These are phyloP conservation scores for Aquilaria agallochum DNA, from an alignment of 441 rosid genomes.

Conservation along the genomic window DNA sequence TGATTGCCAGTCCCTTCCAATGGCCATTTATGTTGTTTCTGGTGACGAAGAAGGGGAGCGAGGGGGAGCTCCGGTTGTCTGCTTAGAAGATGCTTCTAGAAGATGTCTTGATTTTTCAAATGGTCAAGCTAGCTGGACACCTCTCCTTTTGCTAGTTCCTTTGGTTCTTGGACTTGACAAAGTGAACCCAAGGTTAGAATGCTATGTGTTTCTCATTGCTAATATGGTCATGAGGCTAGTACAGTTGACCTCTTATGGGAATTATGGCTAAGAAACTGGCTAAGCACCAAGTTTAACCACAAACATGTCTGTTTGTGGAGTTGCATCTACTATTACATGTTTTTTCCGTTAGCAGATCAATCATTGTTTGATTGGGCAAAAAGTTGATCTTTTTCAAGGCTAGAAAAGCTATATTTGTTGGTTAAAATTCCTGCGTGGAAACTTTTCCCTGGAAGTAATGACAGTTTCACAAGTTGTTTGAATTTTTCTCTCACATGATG, in stretches of 20 bases:
- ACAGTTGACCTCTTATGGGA: not conserved
- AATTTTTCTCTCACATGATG: no score
- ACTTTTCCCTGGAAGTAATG: no score
- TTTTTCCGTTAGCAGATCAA: no score
- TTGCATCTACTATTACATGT: no score
- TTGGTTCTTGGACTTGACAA: slow-evolving; percentile 92
- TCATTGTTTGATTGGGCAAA: no score
- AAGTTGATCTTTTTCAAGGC: no score
- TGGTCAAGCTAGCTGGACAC: slow-evolving; percentile 66
- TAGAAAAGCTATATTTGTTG: no score
- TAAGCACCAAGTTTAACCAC: no score
- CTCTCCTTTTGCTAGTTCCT: slow-evolving; percentile 87
- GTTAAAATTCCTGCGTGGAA: no score
- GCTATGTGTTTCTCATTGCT: not conserved
- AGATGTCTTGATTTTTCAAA: slow-evolving; percentile 67
- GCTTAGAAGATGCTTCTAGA: slow-evolving; percentile 71
- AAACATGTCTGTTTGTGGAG: no score
- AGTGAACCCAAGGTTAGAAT: slow-evolving; percentile 77
- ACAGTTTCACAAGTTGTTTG: no score
- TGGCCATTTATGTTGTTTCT: slow-evolving; percentile 87
- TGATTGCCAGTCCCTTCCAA: slow-evolving; percentile 47
- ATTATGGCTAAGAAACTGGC: not conserved
- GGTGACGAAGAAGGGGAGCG: slow-evolving; percentile 93
- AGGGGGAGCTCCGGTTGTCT: slow-evolving; percentile 94
- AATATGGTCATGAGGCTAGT: not conserved